Evolutionary conservation across 495 filamentous ascomycete genomes (phyloP), one percentile per base, ranked within the genome.

Genomic region (Copromyces sp.): DNA sequence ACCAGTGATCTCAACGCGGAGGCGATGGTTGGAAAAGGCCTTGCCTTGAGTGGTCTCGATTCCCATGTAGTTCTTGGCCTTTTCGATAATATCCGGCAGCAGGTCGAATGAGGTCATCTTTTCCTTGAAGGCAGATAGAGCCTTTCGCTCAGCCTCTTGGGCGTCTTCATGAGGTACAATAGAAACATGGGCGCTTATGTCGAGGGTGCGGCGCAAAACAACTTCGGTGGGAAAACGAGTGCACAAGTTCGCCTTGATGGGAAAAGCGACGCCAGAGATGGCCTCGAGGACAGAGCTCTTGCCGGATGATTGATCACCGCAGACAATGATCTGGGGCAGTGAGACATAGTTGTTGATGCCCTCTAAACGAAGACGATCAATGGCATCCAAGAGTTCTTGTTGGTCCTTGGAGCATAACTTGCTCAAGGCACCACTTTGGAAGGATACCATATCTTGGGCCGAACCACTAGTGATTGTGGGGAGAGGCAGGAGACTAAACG

Each of bases 281-380:
- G 89, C 90, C 79, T 93, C 88, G 0, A 93, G 82, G 0, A 93
- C 90, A 0, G 90, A 93, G 75, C 90, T 92, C 72, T 93, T 93
- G 3, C 91, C 90, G 2, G 87, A 87, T 0, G 89, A 90, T 73
- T 92, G 90, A 74, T 91, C 86, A 0, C 91, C 91, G 77, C 88
- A 91, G 17, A 93, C 90, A 9, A 92, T 85, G 65, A 93, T 82
- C 70, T 93, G 89, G 0, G 91, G 91, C 0, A 92, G 83, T 4
- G 86, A 83, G 5, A 92, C 79, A 71, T 87, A 83, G 14, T 81
- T 79, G 68, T 83, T 85, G 71, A 91, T 83, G 0, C 89, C 89
- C 17, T 84, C 80, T 0, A 79, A 78, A 9, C 89, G 87, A 4
- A 91, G 80, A 4, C 81, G 82, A 73, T 90, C 89, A 42, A 92